Evolutionary conservation across 2,329 filamentous ascomycete genomes (phyloP).

Genomic region (Colletotrichum nymphaeae): DNA sequence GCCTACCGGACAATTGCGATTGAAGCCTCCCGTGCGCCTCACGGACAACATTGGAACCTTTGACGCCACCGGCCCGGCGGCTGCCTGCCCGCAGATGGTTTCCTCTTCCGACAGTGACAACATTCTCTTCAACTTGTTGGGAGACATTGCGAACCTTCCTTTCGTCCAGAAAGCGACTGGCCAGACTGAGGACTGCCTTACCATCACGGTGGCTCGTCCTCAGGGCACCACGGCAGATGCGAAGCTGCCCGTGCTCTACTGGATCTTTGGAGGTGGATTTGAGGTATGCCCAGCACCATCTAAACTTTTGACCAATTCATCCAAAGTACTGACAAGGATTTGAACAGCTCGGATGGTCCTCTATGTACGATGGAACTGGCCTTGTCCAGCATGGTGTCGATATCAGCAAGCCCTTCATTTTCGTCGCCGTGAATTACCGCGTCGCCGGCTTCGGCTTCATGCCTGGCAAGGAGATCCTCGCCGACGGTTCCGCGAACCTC

Average conservation of each 20-base stretch:
- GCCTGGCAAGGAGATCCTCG: conserved; percentile 64
- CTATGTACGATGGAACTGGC: conserved; percentile 50
- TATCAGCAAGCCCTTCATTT: conserved; percentile 67
- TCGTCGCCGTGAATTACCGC: conserved; percentile 74
- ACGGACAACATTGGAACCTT: conserved; percentile 61
- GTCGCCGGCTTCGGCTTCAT: conserved; percentile 72
- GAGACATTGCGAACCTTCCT: conserved; percentile 53
- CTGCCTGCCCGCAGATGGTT: conserved; percentile 70
- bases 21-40: conserved; percentile 69
- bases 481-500: conserved; percentile 67
- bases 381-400: conserved; percentile 48
- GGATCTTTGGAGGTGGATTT: conserved; percentile 68
- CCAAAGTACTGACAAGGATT: background rate
- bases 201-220: conserved; percentile 59
- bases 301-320: background rate
- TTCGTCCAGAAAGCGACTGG: conserved; percentile 55
- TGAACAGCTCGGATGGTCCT: conserved; percentile 42
- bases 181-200: conserved; percentile 64
- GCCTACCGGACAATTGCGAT: conserved; percentile 66
- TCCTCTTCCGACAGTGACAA: conserved; percentile 38
- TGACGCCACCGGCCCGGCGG: conserved; percentile 58
- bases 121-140: conserved; percentile 49
- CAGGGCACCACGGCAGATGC: conserved; percentile 51
- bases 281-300: conserved; percentile 28
- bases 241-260: conserved; percentile 66